Evolutionary conservation across 371 early-diverging fungal genomes (phyloP), one percentile per base, ranked within the genome.

Genomic region (Basidiobolus heterosporus): DNA sequence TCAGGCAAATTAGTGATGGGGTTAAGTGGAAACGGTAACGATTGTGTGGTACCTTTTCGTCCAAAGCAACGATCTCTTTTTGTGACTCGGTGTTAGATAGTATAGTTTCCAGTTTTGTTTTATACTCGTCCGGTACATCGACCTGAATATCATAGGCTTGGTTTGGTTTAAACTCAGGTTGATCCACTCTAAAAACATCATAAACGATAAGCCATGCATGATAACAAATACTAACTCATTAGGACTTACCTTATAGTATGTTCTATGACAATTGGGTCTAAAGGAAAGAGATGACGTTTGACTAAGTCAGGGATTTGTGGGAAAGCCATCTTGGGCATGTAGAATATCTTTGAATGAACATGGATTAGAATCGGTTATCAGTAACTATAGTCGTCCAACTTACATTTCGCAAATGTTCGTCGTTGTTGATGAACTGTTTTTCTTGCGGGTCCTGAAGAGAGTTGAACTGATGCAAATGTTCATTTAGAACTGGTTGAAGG

Each of bases 221-320:
- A 49, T 43, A 23, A 1, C 14, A 8, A 6, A 41, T 43, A 17
- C n/a, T 22, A 53, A 35, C 21, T 41, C 20, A 19, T 19, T 15
- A 6, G 38, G 22, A 3, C 46, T 51, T 64, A 80, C 80, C 79
- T 72, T 53, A 96, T 82, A 8, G 82, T 83, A 59, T 90, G 92
- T 19, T 89, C 79, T 45, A 96, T 74, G 15, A 83, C 68, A 24
- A 93, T 72, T n/a, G 98, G 98, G 48, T 91, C 92, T 15, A 83
- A 72, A 5, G 89, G 83, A 19, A 74, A 57, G 41, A 91, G 57
- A 56, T 86, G 87, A 11, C 59, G 69, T 13, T 68, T 71, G 45
- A 97, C 66, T 45, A 91, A 66, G 42, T 88, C 86, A 19, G 91
- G 86, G 13, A 94, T 58, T 46, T 82, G 77, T 9, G 86, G 69